These are phyloP conservation scores for Paraphoma sp. DNA, from an alignment of 2,329 filamentous ascomycete genomes.

Conservation along the genomic window DNA sequence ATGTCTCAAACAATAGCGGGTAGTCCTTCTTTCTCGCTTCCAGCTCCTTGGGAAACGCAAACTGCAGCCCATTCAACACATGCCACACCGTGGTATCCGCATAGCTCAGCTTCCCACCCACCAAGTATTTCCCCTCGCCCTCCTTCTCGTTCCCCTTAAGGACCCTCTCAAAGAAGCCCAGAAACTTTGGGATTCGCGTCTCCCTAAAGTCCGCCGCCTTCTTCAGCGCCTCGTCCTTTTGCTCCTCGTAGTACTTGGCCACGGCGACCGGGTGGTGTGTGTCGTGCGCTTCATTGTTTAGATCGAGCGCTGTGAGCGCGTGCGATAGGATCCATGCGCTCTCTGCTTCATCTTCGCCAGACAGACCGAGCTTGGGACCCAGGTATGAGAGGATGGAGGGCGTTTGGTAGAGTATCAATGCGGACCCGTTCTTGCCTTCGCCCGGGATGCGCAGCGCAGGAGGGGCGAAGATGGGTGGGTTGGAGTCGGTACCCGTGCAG, in stretches of 20 bases:
- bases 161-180: slow-evolving; percentile 73
- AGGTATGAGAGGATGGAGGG: slow-evolving; percentile 77
- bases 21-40: slow-evolving; percentile 64
- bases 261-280: slow-evolving; percentile 74
- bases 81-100: slow-evolving; percentile 79
- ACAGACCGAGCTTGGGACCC: slow-evolving; percentile 65
- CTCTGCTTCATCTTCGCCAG: slow-evolving; percentile 56
- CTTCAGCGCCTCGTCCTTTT: slow-evolving; percentile 70
- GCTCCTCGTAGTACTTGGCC: slow-evolving; percentile 73
- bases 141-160: slow-evolving; percentile 64
- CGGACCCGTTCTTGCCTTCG: slow-evolving; percentile 59
- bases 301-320: slow-evolving; percentile 72
- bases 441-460: slow-evolving; percentile 65
- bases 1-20: slow-evolving; percentile 63
- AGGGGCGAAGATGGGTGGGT: slow-evolving; percentile 71
- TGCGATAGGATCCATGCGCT: slow-evolving; percentile 68
- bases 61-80: slow-evolving; percentile 62
- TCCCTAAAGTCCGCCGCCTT: slow-evolving; percentile 65
- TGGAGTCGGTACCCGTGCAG: slow-evolving; percentile 56
- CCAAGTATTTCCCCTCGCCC: slow-evolving; percentile 68
- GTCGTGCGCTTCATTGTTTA: slow-evolving; percentile 76
- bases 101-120: slow-evolving; percentile 70
- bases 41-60: slow-evolving; percentile 74
- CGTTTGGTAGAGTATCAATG: slow-evolving; percentile 71
- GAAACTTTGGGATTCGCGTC: slow-evolving; percentile 73